These are phyloP conservation scores for Yamadazyma triangularis DNA, from an alignment of 1,139 yeast genomes.

Conservation along the genomic window DNA sequence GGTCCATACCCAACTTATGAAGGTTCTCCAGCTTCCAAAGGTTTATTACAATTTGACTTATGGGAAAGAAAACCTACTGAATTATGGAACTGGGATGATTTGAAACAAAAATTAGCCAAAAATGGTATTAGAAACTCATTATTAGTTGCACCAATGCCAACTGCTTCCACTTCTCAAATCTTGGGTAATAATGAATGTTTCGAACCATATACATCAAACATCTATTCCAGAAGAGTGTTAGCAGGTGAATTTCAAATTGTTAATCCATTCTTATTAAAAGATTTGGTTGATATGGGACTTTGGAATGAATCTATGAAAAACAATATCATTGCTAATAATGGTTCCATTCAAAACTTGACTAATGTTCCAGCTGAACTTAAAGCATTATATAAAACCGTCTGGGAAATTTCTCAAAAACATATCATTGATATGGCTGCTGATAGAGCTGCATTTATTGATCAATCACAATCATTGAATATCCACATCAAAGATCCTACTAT, in stretches of 20 bases:
- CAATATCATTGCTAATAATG: conserved; percentile 47
- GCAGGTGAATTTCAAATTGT: conserved; percentile 63
- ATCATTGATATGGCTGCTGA: conserved; percentile 61
- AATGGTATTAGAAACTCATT: conserved; percentile 57
- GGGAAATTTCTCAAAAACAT: conserved; percentile 57
- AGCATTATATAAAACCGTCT: conserved; percentile 51
- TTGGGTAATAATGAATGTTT: conserved; percentile 60
- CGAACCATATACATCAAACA: conserved; percentile 58
- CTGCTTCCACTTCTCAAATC: conserved; percentile 61
- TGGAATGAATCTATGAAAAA: conserved; percentile 55
- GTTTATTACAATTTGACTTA: conserved; percentile 51
- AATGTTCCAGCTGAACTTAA: conserved; percentile 50
- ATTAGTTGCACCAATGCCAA: conserved; percentile 62
- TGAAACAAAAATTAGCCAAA: conserved; percentile 40
- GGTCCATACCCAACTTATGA: conserved; percentile 47
- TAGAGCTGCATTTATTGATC: conserved; percentile 57
- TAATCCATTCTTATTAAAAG: conserved; percentile 51
- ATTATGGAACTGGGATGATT: conserved; percentile 55
- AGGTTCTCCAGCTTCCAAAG: conserved; percentile 60
- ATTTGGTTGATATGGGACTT: conserved; percentile 50
- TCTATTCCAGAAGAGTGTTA: conserved; percentile 55
- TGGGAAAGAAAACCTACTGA: conserved; percentile 58
- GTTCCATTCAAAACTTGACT: conserved; percentile 51
- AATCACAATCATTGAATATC: conserved; percentile 57
- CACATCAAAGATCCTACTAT: conserved; percentile 53